Evolutionary conservation across 805 yeast species (phyloP), one percentile per base, ranked within the genome.

Genomic region (Barnettozyma siamensis): DNA sequence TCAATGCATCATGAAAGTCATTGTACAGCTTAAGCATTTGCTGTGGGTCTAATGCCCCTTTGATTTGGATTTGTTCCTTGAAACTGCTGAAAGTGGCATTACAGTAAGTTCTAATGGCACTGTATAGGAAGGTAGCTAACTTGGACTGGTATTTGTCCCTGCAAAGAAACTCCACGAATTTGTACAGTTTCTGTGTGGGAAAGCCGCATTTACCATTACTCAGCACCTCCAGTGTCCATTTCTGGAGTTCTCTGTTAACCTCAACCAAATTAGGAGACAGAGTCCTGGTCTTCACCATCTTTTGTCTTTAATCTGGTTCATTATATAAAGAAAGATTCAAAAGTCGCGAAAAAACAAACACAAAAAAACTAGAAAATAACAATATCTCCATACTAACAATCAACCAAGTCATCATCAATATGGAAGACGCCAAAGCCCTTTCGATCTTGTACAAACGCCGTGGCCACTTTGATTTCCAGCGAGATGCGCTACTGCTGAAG

Each of bases 81-180:
- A 26, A 19, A 21, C n/a, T 26, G 9, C 9, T 11, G 11, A 31
- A 35, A 3, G 5, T 4, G 2, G 8, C 15, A 7, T 31, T 32
- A 3, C 41, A 31, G 9, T 40, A 39, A 2, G 2, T 19, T 17
- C 37, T 33, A 4, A 52, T 41, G 9, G 44, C 41, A 3, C 24
- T 30, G 23, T 40, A 53, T 4, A 55, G 36, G 13, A 31, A 31
- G 6, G 34, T 28, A 0, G 58, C 17, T n/a, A 56, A 31, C 9
- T 18, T n/a, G 2, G 56, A 44, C 17, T 52, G 57, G 13, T 47
- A 43, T 32, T 36, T 53, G 24, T 52, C 55, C 12, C 58, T 41
- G 15, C 54, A 49, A 1, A 56, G 29, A 31, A 56, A 49, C 46
- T 56, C 59, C 4, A 55, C 59, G 33, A 38, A 46, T 35, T 46